phyloP scores from a whole-genome alignment of 208 protist genomes.

The Trypanosoma brucei region DNA sequence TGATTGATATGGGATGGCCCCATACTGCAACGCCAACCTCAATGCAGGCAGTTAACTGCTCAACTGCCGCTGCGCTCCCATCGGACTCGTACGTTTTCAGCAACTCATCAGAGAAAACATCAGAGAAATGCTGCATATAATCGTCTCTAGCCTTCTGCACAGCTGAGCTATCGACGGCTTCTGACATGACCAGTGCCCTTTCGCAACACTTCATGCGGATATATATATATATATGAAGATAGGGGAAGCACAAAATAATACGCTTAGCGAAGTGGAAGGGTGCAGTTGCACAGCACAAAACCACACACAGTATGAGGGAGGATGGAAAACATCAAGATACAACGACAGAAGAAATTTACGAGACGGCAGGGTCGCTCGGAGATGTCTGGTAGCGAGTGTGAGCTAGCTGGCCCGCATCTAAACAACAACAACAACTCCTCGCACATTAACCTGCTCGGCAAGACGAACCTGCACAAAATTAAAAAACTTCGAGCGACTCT shows the following conservation, averaged over 20 bases:
- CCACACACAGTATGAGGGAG: too few relatives aligned
- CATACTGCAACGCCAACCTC: slow-evolving; percentile 78
- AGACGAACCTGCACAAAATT: slow-evolving; percentile 62
- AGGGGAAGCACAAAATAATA: slow-evolving; percentile 5
- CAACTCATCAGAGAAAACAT: slow-evolving; percentile 78
- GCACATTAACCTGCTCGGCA: slow-evolving; percentile 7
- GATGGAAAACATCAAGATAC: too few relatives aligned
- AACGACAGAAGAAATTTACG: too few relatives aligned
- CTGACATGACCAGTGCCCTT: slow-evolving; percentile 18
- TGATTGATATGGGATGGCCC: slow-evolving; percentile 54
- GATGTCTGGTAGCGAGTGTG: too few relatives aligned
- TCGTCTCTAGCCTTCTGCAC: slow-evolving; percentile 59
- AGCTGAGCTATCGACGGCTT: slow-evolving; percentile 17
- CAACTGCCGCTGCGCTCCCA: slow-evolving; percentile 65
- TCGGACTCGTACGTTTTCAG: slow-evolving; percentile 77
- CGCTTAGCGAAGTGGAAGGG: too few relatives aligned
- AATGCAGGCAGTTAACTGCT: slow-evolving; percentile 79
- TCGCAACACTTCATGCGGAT: not conserved
- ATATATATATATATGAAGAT: not conserved
- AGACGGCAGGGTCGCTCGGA: too few relatives aligned
- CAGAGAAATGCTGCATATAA: slow-evolving; percentile 88
- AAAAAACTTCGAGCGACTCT: slow-evolving; percentile 81
- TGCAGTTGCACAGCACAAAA: too few relatives aligned
- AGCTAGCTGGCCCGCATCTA: not conserved
- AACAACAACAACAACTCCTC: slow-evolving; percentile 15